phyloP scores from a whole-genome alignment of 2,329 filamentous ascomycete species.

The Alternaria sp. region DNA sequence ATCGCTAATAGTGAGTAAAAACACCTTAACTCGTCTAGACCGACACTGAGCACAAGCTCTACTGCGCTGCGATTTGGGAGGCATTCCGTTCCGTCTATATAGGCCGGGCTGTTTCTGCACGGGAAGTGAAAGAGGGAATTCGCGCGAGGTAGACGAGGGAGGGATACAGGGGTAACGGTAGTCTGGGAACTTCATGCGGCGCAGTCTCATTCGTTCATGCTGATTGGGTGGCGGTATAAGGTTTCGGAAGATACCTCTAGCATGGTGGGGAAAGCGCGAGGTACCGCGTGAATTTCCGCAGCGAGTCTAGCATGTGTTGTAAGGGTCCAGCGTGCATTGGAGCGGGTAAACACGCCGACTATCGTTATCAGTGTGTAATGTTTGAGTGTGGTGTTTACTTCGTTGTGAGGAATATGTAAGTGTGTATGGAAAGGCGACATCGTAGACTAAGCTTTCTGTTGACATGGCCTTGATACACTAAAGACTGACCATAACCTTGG shows the following conservation, averaged over 20 bases:
- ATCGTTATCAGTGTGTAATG: accelerated
- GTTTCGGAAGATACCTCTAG: conserved; percentile 28
- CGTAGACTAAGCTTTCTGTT: not conserved
- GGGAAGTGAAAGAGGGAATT: conserved; percentile 22
- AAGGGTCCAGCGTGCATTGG: not conserved
- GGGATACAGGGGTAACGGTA: not conserved
- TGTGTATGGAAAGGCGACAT: not conserved
- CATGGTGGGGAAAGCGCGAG: not conserved
- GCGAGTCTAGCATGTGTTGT: not conserved
- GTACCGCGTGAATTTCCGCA: not conserved
- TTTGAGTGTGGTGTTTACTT: not conserved
- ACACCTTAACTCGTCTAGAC: conserved; percentile 44
- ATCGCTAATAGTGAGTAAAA: not conserved
- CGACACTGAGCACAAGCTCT: conserved; percentile 44
- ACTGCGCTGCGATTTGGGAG: conserved; percentile 39
- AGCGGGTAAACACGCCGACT: not conserved
- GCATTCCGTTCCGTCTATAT: conserved; percentile 8
- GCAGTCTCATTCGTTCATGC: conserved; percentile 19
- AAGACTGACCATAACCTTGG: not conserved
- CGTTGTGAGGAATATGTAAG: not conserved
- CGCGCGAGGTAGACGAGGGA: conserved; percentile 6
- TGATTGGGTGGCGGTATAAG: conserved; percentile 45
- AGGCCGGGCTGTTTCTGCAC: not conserved
- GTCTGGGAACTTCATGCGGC: not conserved
- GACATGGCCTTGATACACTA: not conserved